phyloP scores from a whole-genome alignment of 495 filamentous ascomycete species.

The Podospora conica region DNA sequence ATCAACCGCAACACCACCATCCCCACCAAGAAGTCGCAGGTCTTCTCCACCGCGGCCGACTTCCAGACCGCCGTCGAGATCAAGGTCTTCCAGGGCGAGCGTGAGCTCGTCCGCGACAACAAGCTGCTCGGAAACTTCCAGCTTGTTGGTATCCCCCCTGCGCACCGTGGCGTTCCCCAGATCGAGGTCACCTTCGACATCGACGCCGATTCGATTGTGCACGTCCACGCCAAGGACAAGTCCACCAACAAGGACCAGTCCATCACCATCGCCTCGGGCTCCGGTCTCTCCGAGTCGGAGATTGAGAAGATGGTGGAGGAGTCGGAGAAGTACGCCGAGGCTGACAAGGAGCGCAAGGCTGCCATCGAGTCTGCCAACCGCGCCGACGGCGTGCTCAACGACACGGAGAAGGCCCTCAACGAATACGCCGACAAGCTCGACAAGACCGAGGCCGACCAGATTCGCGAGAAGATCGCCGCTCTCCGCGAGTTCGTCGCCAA shows the following conservation, averaged over 20 bases:
- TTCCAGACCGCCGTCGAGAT: constrained; percentile 99
- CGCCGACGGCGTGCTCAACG: constrained; percentile 91
- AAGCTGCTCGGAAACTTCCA: constrained; percentile 99
- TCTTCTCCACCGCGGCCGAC: constrained; percentile 97
- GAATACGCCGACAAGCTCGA: constrained; percentile 93
- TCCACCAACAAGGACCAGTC: constrained; percentile 99
- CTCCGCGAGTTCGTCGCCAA: constrained; percentile 89
- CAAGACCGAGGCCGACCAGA: constrained; percentile 87
- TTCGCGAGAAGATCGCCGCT: constrained; percentile 86
- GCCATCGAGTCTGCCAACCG: constrained; percentile 95
- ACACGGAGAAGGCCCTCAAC: constrained; percentile 97
- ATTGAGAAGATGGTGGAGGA: constrained; percentile 96
- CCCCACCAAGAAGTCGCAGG: constrained; percentile 98
- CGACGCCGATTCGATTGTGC: constrained; percentile 97
- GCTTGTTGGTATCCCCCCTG: constrained; percentile 94
- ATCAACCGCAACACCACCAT: constrained; percentile 99
- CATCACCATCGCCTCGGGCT: constrained; percentile 97
- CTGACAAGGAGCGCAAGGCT: constrained; percentile 94
- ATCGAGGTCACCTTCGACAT: constrained; percentile 99
- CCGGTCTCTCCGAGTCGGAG: constrained; percentile 90
- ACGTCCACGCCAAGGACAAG: constrained; percentile 99
- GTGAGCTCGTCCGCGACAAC: constrained; percentile 98
- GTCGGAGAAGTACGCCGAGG: constrained; percentile 91
- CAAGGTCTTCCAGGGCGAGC: constrained; percentile 99
- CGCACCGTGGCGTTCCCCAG: constrained; percentile 95